phyloP scores from a whole-genome alignment of 805 yeast genomes.

The Lipomyces yamanashiensis region DNA sequence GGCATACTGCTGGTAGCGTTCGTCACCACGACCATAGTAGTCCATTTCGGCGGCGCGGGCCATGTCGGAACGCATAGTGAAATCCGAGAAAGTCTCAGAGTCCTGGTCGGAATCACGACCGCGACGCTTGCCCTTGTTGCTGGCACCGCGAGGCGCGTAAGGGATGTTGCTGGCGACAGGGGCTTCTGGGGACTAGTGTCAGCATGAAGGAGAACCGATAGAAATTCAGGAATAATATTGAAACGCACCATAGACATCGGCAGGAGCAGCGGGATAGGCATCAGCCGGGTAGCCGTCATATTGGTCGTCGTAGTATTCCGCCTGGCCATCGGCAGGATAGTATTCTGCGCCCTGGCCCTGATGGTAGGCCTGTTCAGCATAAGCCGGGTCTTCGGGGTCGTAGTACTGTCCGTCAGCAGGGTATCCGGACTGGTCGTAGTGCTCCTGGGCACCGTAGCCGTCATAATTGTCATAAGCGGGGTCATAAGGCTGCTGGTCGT shows the following conservation, averaged over 20 bases:
- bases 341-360: constrained; percentile 39
- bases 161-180: constrained; percentile 44
- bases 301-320: constrained; percentile 38
- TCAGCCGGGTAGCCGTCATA: constrained; percentile 46
- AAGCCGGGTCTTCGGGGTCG: constrained; percentile 40
- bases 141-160: constrained; percentile 24
- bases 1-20: constrained; percentile 37
- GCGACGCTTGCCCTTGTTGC: constrained; percentile 34
- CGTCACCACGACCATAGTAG: constrained; percentile 47
- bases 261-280: constrained; percentile 50
- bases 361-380: constrained; percentile 21
- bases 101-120: constrained; percentile 44
- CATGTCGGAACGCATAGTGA: constrained; percentile 51
- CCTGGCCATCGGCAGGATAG: constrained; percentile 31
- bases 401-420: constrained; percentile 48
- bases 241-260: constrained; percentile 49
- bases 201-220: not conserved
- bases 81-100: constrained; percentile 50
- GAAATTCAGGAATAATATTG: not conserved
- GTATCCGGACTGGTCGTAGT: constrained; percentile 48
- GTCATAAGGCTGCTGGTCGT: constrained; percentile 28
- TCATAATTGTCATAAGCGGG: constrained; percentile 47
- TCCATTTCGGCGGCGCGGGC: constrained; percentile 47
- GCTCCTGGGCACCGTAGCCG: constrained; percentile 47
- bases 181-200: constrained; percentile 33